These are phyloP conservation scores for Neocatenulostroma microsporum DNA, from an alignment of 2,329 filamentous ascomycete genomes.

Conservation along the genomic window DNA sequence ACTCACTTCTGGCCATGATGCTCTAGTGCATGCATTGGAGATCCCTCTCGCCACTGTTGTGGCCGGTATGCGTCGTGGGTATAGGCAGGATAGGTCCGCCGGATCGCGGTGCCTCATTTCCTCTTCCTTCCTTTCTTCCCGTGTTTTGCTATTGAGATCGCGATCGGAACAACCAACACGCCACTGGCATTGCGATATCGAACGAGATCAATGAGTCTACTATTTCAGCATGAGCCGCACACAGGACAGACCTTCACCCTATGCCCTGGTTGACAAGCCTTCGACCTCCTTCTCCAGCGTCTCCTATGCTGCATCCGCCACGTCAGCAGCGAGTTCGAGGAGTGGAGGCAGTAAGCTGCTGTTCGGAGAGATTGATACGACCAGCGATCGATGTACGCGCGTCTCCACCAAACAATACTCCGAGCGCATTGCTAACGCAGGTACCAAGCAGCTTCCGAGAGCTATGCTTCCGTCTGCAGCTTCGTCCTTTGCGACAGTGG, in stretches of 20 bases:
- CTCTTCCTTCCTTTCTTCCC: constrained; percentile 9
- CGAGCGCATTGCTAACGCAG: constrained; percentile 13
- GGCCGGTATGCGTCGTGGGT: constrained; percentile 1
- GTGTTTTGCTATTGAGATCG: constrained; percentile 14
- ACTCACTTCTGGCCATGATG: background rate
- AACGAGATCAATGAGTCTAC: constrained; percentile 15
- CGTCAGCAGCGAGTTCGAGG: constrained; percentile 27
- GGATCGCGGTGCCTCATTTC: constrained; percentile 15
- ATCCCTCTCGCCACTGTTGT: constrained; percentile 1
- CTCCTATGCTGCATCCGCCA: constrained; percentile 27
- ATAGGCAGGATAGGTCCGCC: background rate
- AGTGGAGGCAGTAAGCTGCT: constrained; percentile 34
- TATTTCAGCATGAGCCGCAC: constrained; percentile 21
- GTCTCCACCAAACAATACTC: background rate
- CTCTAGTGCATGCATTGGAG: constrained; percentile 4
- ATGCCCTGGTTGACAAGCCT: constrained; percentile 26
- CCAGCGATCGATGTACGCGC: constrained; percentile 32
- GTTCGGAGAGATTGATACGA: constrained; percentile 45
- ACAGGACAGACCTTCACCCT: constrained; percentile 18
- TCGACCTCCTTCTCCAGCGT: constrained; percentile 27
- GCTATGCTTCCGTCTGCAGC: constrained; percentile 42
- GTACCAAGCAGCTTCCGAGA: constrained; percentile 33
- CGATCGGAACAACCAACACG: constrained; percentile 8
- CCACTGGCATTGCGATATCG: constrained; percentile 7
- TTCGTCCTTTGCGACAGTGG: constrained; percentile 43